phyloP scores from a whole-genome alignment of 2,329 filamentous ascomycete species.

The Didymella exigua region DNA sequence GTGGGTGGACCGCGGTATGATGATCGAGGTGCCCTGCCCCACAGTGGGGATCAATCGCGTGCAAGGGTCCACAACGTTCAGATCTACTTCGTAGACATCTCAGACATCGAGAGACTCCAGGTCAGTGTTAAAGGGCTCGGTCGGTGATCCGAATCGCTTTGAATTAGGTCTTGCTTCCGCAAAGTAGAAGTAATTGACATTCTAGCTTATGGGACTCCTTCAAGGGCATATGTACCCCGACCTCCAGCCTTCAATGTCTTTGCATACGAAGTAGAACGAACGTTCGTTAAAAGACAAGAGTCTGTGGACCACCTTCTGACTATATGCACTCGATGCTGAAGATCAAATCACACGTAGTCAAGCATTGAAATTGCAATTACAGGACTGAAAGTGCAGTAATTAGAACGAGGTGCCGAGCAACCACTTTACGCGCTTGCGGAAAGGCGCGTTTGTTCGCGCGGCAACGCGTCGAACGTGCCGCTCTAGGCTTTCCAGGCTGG shows the following conservation, averaged over 20 bases:
- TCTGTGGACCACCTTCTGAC: too few species aligned
- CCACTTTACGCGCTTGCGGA: slow-evolving; percentile 19
- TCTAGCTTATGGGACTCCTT: too few species aligned
- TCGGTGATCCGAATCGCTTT: too few species aligned
- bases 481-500: slow-evolving; percentile 15
- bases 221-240: too few species aligned
- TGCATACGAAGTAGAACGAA: too few species aligned
- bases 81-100: background rate
- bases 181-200: too few species aligned
- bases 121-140: too few species aligned
- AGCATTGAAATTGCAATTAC: too few species aligned
- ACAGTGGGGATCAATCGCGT: slow-evolving; percentile 13
- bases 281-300: too few species aligned
- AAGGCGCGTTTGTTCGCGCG: slow-evolving; percentile 15
- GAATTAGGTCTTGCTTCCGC: too few species aligned
- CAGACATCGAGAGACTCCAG: too few species aligned
- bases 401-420: background rate
- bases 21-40: slow-evolving; percentile 15
- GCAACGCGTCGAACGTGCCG: slow-evolving; percentile 19
- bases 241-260: too few species aligned
- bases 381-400: background rate
- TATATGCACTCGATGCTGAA: background rate
- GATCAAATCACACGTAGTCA: background rate
- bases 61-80: slow-evolving; percentile 6
- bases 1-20: slow-evolving; percentile 13